Conservation (phyloP, 495 filamentous ascomycete species). For the Penicillium steckii region DNA sequence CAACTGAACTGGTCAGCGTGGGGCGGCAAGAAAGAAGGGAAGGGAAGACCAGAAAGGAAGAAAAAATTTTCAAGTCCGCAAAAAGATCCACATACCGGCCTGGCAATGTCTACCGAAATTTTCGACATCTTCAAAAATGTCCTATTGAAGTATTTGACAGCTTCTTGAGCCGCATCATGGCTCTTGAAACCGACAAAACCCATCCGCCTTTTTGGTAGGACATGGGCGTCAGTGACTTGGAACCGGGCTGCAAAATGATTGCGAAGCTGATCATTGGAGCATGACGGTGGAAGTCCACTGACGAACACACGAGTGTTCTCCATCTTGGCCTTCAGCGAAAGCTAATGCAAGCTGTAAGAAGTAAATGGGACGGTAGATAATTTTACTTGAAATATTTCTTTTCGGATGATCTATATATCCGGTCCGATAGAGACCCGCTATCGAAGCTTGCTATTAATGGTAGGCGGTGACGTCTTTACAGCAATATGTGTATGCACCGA, state of each 20-base stretch:
- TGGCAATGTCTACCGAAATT: constrained; percentile 87
- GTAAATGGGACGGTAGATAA: not conserved
- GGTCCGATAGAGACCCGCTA: not conserved
- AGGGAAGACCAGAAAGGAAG: constrained; percentile 8
- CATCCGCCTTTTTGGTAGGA: constrained; percentile 84
- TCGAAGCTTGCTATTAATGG: not conserved
- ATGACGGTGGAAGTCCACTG: constrained; percentile 73
- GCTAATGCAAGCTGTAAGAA: constrained; percentile 19
- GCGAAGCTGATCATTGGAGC: constrained; percentile 76
- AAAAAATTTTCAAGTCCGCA: constrained; percentile 5
- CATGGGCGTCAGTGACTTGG: constrained; percentile 83
- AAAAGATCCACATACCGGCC: constrained; percentile 60
- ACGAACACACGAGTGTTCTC: constrained; percentile 80
- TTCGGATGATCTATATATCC: not conserved
- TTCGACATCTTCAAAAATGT: constrained; percentile 96
- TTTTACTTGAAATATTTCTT: not conserved
- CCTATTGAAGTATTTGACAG: constrained; percentile 91
- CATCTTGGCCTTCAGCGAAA: constrained; percentile 31
- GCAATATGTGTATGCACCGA: not conserved
- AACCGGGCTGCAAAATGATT: constrained; percentile 80
- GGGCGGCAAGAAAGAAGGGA: constrained; percentile 26
- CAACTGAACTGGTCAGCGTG: constrained; percentile 48
- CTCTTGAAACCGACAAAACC: constrained; percentile 95
- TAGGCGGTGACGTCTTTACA: not conserved
- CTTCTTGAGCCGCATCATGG: constrained; percentile 71